These are phyloP conservation scores for Rhododendron mucronatum DNA, from an alignment of 148 eudicot genomes.

Conservation along the genomic window DNA sequence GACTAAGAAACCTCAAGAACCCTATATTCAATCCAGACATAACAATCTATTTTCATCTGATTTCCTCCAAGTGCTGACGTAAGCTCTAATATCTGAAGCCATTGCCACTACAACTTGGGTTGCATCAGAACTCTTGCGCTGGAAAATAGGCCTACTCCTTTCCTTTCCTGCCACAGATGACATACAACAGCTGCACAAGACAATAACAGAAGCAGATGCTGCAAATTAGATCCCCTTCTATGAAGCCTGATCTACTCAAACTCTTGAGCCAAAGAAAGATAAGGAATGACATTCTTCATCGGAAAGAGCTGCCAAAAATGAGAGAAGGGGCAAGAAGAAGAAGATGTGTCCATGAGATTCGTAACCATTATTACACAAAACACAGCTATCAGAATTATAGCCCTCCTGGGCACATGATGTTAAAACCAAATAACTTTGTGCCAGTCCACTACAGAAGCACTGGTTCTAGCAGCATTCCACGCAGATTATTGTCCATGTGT, in stretches of 20 bases:
- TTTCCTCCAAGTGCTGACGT: background rate
- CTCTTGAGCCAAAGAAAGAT: background rate
- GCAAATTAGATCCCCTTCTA: background rate
- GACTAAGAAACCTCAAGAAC: background rate
- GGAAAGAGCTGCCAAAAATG: background rate
- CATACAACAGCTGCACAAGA: background rate
- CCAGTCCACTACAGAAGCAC: background rate
- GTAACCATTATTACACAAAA: background rate
- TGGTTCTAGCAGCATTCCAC: background rate
- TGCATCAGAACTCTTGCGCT: background rate
- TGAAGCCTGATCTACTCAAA: too few species aligned
- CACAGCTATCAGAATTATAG: background rate
- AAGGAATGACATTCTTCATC: background rate
- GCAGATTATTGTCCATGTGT: background rate
- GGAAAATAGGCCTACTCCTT: background rate
- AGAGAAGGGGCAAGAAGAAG: background rate
- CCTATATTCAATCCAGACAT: background rate
- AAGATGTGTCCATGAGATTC: background rate
- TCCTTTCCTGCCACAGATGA: background rate
- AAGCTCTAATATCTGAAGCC: background rate
- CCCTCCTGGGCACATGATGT: background rate
- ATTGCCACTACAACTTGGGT: background rate
- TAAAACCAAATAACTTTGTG: background rate
- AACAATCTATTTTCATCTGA: background rate
- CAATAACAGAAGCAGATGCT: background rate